Evolutionary conservation across 345 rosid species (phyloP).

Genomic region (Citrus mangshanensis): DNA sequence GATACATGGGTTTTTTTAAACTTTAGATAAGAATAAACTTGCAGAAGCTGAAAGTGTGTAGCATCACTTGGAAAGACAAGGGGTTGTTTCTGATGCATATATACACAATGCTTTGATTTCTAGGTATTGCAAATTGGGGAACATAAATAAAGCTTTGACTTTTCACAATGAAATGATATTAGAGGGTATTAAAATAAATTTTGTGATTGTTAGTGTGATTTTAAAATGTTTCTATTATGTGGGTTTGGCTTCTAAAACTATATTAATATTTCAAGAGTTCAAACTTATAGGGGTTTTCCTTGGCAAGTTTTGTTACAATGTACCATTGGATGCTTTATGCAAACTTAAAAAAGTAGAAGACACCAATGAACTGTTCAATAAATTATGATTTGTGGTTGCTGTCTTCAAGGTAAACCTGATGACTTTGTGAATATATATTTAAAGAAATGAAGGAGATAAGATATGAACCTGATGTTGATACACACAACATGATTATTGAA

Average conservation of each 20-base stretch:
- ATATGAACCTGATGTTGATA: constrained; percentile 44
- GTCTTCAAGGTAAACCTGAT: constrained; percentile 37
- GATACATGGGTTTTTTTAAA: constrained; percentile 38
- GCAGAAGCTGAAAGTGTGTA: constrained; percentile 52
- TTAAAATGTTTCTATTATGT: constrained; percentile 53
- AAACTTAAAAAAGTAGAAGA: constrained; percentile 59
- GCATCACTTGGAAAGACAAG: constrained; percentile 43
- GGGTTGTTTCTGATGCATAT: constrained; percentile 41
- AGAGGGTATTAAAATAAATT: constrained; percentile 53
- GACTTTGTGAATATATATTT: constrained; percentile 50
- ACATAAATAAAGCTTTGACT: constrained; percentile 42
- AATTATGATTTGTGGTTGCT: constrained; percentile 64
- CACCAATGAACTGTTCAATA: constrained; percentile 42
- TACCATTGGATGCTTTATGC: constrained; percentile 52
- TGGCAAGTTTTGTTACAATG: constrained; percentile 58
- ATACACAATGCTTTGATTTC: constrained; percentile 41
- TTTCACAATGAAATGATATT: constrained; percentile 42
- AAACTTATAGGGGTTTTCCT: constrained; percentile 39
- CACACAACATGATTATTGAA: constrained; percentile 58
- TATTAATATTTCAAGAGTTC: constrained; percentile 34
- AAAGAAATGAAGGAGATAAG: constrained; percentile 51
- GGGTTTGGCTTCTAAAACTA: constrained; percentile 38
- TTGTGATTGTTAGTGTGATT: constrained; percentile 47
- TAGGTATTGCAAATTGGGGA: constrained; percentile 42
- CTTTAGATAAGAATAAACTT: constrained; percentile 50